Base-by-base conservation (phyloP, 805 yeast genomes). In the Yarrowia deformans region DNA sequence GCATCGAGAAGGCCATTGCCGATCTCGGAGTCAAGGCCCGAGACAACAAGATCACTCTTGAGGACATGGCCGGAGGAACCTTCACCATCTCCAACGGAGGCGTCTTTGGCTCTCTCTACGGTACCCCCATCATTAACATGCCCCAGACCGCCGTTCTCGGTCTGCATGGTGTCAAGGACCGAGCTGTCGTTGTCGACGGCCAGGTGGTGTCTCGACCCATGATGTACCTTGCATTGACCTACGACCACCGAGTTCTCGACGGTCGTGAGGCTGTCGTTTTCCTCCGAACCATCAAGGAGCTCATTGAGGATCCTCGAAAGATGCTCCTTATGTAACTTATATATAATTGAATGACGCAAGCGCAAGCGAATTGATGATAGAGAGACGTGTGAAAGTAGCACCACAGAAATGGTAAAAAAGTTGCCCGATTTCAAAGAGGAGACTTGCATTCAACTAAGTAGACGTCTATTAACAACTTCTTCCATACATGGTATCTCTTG, bases 61-160 rank as follows among this genome's bases (percentile, higher is more conserved):
- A 95, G 84, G 99, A 95, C 81, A 94, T 95, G 98, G 87, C 97
- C 71, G 99, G 99, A 80, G 99, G 99, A 81, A 93, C 98, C 71
- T 93, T 95, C 85, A 95, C 99, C 77, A 95, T 95, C 77, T 95
- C 98, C 69, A 95, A 95, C 84, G 99, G 99, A 80, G 99, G 99
- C 81, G 97, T 95, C 70, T 95, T 95, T 77, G 99, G 99, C 73
- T 95, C 98, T 34, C 84, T 95, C 74, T 92, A 90, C 81, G 99
- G 99, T 80, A 95, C 99, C 67, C 99, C 99, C 77, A 95, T 95
- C 81, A 94, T 95, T 80, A 95, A 95, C 87, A 82, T 90, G 87
- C 99, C 99, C 69, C 99, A 95, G 84, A 93, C 97, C 70, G 98
- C 98, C 55, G 99, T 95, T 32, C 86, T 95, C 75, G 99, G 99